Evolutionary conservation across 306 rosid species (phyloP).

Genomic region (Quercus agrifolia): DNA sequence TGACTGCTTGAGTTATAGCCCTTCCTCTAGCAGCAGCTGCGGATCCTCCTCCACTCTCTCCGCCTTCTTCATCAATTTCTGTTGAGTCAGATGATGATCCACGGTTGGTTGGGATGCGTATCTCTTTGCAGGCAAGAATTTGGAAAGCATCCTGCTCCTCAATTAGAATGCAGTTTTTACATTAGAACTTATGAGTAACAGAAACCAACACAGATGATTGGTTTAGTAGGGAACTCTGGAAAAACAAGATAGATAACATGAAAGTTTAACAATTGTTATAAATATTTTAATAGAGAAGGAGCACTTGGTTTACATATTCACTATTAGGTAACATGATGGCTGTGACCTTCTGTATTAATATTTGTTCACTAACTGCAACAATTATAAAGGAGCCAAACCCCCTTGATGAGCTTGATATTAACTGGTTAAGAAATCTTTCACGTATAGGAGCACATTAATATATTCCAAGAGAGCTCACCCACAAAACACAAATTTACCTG

Average conservation of each 20-base stretch:
- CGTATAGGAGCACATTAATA: background rate
- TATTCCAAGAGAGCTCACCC: background rate
- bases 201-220: background rate
- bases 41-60: constrained; percentile 42
- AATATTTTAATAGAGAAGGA: background rate
- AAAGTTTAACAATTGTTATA: background rate
- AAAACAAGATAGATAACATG: background rate
- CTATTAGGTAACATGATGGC: background rate
- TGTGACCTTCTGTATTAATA: background rate
- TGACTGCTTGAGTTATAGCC: constrained; percentile 74
- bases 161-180: constrained; percentile 15
- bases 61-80: constrained; percentile 75
- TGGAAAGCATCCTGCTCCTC: constrained; percentile 68
- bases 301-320: background rate
- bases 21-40: constrained; percentile 64
- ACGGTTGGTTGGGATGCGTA: constrained; percentile 56
- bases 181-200: background rate
- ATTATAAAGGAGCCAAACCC: background rate
- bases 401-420: background rate
- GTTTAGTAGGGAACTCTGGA: background rate
- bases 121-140: constrained; percentile 87
- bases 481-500: constrained; percentile 43
- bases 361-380: background rate
- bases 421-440: background rate
- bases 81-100: constrained; percentile 57